phyloP scores from a whole-genome alignment of 805 yeast species.

The Saccharomycopsis sp. region DNA sequence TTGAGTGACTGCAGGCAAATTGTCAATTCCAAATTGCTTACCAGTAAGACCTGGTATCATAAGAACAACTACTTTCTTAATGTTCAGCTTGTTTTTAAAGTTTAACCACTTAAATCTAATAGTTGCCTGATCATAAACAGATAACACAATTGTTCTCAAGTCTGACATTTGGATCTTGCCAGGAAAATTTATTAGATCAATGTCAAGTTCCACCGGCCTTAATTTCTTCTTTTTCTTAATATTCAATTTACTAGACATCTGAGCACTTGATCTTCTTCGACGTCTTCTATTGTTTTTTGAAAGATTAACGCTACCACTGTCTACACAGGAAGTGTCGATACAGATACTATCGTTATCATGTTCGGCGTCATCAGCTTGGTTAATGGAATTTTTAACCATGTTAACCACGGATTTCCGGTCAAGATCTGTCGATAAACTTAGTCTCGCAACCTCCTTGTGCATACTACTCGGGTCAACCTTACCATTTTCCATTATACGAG shows the following conservation, averaged over 20 bases:
- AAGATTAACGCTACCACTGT: slow-evolving; percentile 9
- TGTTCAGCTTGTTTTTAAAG: slow-evolving; percentile 38
- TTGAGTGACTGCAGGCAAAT: slow-evolving; percentile 2
- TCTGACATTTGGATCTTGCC: slow-evolving; percentile 28
- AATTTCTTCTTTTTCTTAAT: slow-evolving; percentile 29
- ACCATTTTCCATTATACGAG: too few relatives aligned
- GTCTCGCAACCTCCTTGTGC: slow-evolving; percentile 27
- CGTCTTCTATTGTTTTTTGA: slow-evolving; percentile 4
- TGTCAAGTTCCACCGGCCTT: slow-evolving; percentile 29
- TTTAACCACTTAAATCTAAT: slow-evolving; percentile 38
- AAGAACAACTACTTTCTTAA: slow-evolving; percentile 51
- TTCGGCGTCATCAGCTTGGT: neutral
- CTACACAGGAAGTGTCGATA: slow-evolving; percentile 9
- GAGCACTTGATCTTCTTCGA: slow-evolving; percentile 28
- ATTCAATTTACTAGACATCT: slow-evolving; percentile 1
- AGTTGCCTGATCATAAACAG: slow-evolving; percentile 26
- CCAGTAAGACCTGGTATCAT: slow-evolving; percentile 59
- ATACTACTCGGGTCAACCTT: too few relatives aligned
- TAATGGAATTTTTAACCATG: slow-evolving; percentile 14
- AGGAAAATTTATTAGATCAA: slow-evolving; percentile 27
- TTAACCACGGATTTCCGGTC: slow-evolving; percentile 12
- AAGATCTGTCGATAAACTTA: slow-evolving; percentile 26
- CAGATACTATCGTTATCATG: slow-evolving; percentile 1
- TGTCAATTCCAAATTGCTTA: slow-evolving; percentile 34
- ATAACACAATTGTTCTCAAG: too few relatives aligned